Evolutionary conservation across 1,284 basidiomycete genomes (phyloP), one percentile per base, ranked within the genome.

Genomic region (Ustilago shanxiensis): DNA sequence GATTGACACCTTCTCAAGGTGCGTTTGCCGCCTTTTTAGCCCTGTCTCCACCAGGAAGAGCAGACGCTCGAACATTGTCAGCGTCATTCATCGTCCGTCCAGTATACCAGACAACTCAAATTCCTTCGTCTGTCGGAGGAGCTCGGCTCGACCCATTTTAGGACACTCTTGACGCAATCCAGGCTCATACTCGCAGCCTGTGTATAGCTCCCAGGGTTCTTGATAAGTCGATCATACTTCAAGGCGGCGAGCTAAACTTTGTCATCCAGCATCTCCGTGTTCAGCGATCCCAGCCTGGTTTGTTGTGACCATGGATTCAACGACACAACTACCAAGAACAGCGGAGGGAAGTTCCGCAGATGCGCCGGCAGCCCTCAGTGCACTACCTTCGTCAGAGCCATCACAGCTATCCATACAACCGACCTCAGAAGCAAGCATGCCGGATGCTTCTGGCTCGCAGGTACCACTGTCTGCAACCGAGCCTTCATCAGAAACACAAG

Each of bases 21-120:
- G 47, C 24, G 20, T 14, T 20, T 14, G 41, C 41, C 7, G 41
- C 16, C 41, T 20, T 6, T 7, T 20, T 14, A n/a, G n/a, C n/a
- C n/a, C n/a, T 11, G 11, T 44, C 31, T 33, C 31, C 6, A 5
- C 11, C 11, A 11, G 11, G 11, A 33, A 33, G 31, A 7, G 41
- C 20, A 44, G 41, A 44, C 41, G 20, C n/a, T 44, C 16, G n/a
- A 13, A 49, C 47, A 13, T 16, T 16, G 24, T 13, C 47, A 49
- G 47, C n/a, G 31, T 18, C 9, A 35, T 45, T 10, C 31, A 29
- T n/a, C n/a, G 33, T 60, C 58, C 58, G 51, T 60, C 58, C 45
- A 33, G 44, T 37, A 2, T 50, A 29, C 10, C 13, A 47, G 35
- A 18, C 7, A 39, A 14, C n/a, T 11, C 24, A 10, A n/a, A 33